A percentile compares a stretch with the other conserved stretches of the same genome.
phyloP scores from a whole-genome alignment of 345 rosid genomes.

The Kernera saxatilis region DNA sequence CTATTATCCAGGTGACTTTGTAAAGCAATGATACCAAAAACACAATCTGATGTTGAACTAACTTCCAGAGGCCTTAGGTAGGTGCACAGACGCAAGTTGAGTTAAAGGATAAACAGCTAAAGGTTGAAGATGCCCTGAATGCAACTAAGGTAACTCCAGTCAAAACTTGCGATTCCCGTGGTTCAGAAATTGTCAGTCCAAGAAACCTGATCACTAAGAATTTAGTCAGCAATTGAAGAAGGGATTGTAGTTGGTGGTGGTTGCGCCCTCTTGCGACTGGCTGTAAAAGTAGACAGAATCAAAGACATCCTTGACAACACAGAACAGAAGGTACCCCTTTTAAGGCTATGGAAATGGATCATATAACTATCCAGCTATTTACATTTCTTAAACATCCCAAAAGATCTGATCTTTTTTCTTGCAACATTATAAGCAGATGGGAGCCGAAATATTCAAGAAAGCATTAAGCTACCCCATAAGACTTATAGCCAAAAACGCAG shows the following conservation, averaged over 20 bases:
- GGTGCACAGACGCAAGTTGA: slow-evolving; percentile 94
- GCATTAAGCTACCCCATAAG: slow-evolving; percentile 75
- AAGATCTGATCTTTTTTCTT: not conserved
- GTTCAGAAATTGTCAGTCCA: slow-evolving; percentile 6
- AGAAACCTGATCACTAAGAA: slow-evolving; percentile 24
- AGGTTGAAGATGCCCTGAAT: slow-evolving; percentile 86
- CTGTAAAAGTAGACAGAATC: slow-evolving; percentile 58
- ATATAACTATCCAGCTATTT: not conserved
- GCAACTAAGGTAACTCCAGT: slow-evolving; percentile 72
- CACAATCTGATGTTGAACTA: slow-evolving; percentile 6
- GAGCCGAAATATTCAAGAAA: slow-evolving; percentile 85
- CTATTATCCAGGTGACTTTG: slow-evolving; percentile 64
- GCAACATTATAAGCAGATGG: slow-evolving; percentile 46
- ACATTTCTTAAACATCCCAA: not conserved
- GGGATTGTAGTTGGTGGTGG: slow-evolving; percentile 95
- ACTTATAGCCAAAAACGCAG: slow-evolving; percentile 84
- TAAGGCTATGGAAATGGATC: not conserved
- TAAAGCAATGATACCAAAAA: slow-evolving; percentile 8
- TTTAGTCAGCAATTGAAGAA: slow-evolving; percentile 93
- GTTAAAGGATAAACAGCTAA: slow-evolving; percentile 83
- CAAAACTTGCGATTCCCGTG: slow-evolving; percentile 1
- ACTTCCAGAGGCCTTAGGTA: slow-evolving; percentile 40
- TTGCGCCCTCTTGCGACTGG: slow-evolving; percentile 72
- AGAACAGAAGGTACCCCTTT: slow-evolving; percentile 63
- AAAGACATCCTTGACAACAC: slow-evolving; percentile 63